phyloP scores from a whole-genome alignment of 129 eudicot genomes.

The Silybum marianum region DNA sequence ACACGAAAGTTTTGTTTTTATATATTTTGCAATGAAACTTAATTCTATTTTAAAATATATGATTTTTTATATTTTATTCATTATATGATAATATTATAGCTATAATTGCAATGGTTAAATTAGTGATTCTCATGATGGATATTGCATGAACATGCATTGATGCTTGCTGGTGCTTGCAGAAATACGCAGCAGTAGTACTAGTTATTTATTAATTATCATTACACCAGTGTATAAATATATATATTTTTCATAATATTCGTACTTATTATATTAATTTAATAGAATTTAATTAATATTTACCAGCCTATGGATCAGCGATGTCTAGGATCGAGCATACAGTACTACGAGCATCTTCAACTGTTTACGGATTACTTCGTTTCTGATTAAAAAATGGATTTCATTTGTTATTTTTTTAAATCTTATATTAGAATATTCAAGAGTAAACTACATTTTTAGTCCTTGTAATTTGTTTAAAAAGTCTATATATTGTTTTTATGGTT shows the following conservation, averaged over 20 bases:
- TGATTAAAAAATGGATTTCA: neutral
- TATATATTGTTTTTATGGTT: too few species aligned
- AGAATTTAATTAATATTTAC: conserved; percentile 6
- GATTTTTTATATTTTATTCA: neutral
- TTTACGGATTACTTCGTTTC: conserved; percentile 28
- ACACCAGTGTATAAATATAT: neutral
- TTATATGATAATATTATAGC: neutral
- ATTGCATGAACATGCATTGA: conserved; percentile 38
- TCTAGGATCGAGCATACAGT: conserved; percentile 63
- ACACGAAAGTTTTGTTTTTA: conserved; percentile 5
- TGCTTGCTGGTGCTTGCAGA: conserved; percentile 37
- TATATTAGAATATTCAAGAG: too few species aligned
- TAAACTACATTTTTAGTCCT: too few species aligned
- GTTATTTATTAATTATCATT: conserved; percentile 3
- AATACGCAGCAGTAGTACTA: conserved; percentile 6
- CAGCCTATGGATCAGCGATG: conserved; percentile 75
- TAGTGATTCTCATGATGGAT: conserved; percentile 12
- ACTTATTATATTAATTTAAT: conserved; percentile 23
- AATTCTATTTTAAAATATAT: neutral
- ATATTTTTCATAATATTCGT: conserved; percentile 7
- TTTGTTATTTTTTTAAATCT: neutral
- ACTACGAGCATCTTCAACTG: conserved; percentile 40
- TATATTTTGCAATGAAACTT: neutral
- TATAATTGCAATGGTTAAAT: conserved; percentile 7
- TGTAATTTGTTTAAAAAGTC: too few species aligned